phyloP scores from a whole-genome alignment of 306 rosid genomes.

The Rosa persica region DNA sequence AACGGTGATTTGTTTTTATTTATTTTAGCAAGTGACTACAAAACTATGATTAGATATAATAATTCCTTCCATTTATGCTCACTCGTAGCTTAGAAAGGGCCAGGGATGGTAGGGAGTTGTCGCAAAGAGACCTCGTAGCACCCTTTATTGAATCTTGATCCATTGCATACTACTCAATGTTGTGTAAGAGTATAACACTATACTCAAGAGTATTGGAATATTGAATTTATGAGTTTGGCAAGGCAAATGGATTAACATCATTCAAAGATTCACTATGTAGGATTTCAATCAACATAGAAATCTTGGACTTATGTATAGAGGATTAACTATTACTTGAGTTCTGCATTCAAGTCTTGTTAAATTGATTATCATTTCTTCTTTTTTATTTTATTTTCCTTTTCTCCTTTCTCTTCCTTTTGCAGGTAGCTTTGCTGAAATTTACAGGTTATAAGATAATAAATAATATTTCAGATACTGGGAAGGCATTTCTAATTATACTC shows the following conservation, averaged over 20 bases:
- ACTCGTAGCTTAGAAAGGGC: neutral
- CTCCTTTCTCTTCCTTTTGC: constrained; percentile 42
- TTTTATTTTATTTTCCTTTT: constrained; percentile 32
- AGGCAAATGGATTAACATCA: neutral
- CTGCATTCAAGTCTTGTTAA: neutral
- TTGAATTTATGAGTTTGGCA: neutral
- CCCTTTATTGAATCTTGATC: neutral
- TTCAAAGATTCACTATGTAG: neutral
- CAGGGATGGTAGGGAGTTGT: neutral
- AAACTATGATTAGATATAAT: neutral
- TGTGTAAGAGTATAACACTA: neutral
- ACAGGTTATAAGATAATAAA: constrained; percentile 89
- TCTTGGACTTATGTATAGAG: neutral
- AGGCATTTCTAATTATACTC: constrained; percentile 87
- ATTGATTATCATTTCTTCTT: constrained; percentile 15
- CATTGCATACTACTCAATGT: neutral
- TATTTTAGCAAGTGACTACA: neutral
- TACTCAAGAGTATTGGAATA: neutral
- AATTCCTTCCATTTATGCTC: neutral
- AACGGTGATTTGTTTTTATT: neutral
- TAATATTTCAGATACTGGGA: constrained; percentile 92
- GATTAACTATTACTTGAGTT: neutral
- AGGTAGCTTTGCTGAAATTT: constrained; percentile 98
- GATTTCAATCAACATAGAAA: neutral
- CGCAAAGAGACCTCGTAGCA: neutral